phyloP scores from a whole-genome alignment of 495 filamentous ascomycete genomes.

The Pyrenopolyporus hunteri region DNA sequence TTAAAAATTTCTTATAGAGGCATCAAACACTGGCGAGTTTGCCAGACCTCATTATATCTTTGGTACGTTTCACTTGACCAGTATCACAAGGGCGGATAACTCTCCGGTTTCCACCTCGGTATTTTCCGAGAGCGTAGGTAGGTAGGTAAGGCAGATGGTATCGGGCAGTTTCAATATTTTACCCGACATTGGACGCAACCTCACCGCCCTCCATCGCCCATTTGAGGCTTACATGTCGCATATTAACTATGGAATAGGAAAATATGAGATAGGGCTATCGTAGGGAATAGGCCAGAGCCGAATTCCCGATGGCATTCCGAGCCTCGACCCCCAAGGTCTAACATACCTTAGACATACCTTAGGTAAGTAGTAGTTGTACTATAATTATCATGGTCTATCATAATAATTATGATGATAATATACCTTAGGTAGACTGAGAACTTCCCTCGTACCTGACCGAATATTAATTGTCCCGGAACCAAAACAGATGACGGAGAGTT shows the following conservation, averaged over 20 bases:
- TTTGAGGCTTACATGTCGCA: conserved; percentile 35
- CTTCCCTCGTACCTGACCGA: neutral
- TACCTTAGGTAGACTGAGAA: no score
- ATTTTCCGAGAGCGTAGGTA: conserved; percentile 4
- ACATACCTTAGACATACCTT: neutral
- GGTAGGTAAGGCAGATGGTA: no score
- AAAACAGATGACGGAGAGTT: conserved; percentile 9
- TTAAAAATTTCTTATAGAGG: no score
- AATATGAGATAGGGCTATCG: neutral
- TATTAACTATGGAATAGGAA: no score
- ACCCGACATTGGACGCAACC: conserved; percentile 12
- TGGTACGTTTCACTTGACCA: neutral
- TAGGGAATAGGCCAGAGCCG: neutral
- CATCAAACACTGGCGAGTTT: conserved; percentile 19
- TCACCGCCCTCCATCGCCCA: neutral
- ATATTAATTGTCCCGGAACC: neutral
- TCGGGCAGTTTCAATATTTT: neutral
- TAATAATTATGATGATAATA: no score
- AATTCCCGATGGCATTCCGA: neutral
- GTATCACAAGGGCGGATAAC: conserved; percentile 9
- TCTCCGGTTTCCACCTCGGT: neutral
- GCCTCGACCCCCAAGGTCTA: neutral
- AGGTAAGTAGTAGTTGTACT: no score
- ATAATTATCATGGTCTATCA: no score
- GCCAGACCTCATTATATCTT: neutral